Evolutionary conservation across 495 filamentous ascomycete species (phyloP).

Genomic region (Lindgomyces ingoldianus): DNA sequence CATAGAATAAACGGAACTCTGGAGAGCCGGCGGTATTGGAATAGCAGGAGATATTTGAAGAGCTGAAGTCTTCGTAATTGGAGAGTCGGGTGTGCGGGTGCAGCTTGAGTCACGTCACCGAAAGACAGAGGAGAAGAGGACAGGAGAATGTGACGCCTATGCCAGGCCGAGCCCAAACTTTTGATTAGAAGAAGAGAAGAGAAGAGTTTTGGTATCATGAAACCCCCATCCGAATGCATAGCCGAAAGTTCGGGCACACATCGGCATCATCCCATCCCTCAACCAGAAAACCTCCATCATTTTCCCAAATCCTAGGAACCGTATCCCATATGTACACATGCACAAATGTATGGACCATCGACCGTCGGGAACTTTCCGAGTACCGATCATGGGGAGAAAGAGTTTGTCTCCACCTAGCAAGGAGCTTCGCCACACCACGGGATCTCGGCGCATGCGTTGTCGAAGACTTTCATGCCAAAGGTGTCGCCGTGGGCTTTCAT

Average conservation of each 20-base stretch:
- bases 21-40: too few relatives aligned
- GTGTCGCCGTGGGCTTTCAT: slow-evolving; percentile 10
- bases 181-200: background rate
- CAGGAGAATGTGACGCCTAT: background rate
- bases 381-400: background rate
- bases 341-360: background rate
- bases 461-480: slow-evolving; percentile 15
- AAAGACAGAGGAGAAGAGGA: too few relatives aligned
- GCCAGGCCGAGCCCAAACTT: background rate
- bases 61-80: too few relatives aligned
- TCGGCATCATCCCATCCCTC: too few relatives aligned
- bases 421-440: slow-evolving; percentile 32
- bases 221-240: background rate
- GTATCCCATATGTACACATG: too few relatives aligned
- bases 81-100: too few relatives aligned
- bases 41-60: too few relatives aligned
- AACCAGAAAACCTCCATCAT: too few relatives aligned
- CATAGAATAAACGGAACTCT: too few relatives aligned
- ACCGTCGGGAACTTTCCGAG: background rate
- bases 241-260: too few relatives aligned
- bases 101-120: too few relatives aligned
- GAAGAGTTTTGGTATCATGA: slow-evolving; percentile 5
- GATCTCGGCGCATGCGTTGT: slow-evolving; percentile 21
- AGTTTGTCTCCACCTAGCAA: slow-evolving; percentile 17
- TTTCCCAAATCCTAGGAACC: too few relatives aligned